Percentiles rank a stretch among this genome's conserved stretches.
Conservation (phyloP, 78 protist species). For the Dictyostelium firmibasis region DNA sequence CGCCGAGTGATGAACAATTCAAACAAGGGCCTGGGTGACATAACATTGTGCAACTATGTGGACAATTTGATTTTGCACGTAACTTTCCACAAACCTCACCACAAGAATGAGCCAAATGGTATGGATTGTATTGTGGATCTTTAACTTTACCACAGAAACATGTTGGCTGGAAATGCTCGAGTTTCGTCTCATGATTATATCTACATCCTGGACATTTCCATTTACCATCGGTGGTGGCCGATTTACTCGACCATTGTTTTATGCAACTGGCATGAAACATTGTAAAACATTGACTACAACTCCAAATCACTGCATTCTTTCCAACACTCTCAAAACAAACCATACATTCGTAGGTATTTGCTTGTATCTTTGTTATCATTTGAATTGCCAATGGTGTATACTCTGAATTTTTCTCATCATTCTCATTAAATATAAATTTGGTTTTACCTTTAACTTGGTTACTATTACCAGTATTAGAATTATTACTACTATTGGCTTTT, state of each 20-base stretch:
- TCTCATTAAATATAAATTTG: constrained; percentile 50
- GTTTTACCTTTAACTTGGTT: background rate
- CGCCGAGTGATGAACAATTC: constrained; percentile 69
- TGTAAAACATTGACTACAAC: constrained; percentile 74
- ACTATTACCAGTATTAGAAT: background rate
- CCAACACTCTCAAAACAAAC: constrained; percentile 80
- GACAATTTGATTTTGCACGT: constrained; percentile 70
- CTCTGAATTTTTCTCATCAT: constrained; percentile 43
- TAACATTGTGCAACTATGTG: constrained; percentile 68
- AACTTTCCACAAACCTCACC: constrained; percentile 77
- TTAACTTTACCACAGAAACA: constrained; percentile 75
- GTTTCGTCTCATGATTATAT: background rate
- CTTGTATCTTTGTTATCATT: constrained; percentile 40
- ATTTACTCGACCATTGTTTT: constrained; percentile 65
- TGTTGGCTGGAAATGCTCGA: background rate
- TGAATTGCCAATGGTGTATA: constrained; percentile 76
- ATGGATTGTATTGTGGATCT: constrained; percentile 54
- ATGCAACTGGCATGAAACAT: constrained; percentile 82
- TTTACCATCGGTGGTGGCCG: constrained; percentile 13
- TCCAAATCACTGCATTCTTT: constrained; percentile 24
- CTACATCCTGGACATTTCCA: constrained; percentile 85
- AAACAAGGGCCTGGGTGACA: constrained; percentile 89
- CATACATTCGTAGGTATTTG: constrained; percentile 78
- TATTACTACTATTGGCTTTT: background rate
- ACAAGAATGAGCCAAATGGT: constrained; percentile 69